phyloP scores from a whole-genome alignment of 768 basidiomycete genomes.

The Podaxis sp. region DNA sequence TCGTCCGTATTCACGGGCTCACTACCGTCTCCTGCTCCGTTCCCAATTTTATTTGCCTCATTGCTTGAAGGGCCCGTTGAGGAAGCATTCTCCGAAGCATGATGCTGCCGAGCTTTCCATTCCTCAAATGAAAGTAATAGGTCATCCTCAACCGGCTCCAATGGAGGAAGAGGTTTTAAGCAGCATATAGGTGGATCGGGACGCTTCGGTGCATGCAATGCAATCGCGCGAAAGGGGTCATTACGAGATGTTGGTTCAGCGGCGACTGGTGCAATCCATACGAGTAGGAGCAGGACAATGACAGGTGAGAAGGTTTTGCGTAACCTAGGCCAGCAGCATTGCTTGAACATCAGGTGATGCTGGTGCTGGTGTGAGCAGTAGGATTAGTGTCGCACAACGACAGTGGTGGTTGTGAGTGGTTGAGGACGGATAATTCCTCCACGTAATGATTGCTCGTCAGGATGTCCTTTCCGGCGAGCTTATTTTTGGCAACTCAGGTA shows the following conservation, averaged over 20 bases:
- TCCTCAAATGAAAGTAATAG: constrained; percentile 80
- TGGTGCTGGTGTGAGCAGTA: not conserved
- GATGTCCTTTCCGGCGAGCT: not conserved
- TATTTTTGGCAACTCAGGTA: constrained; percentile 5
- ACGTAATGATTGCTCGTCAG: constrained; percentile 1
- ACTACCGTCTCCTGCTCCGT: constrained; percentile 5
- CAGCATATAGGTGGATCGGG: constrained; percentile 66
- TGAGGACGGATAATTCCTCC: not conserved
- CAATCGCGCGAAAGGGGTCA: constrained; percentile 60
- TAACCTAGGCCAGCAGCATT: constrained; percentile 2
- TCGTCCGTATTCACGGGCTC: constrained; percentile 12
- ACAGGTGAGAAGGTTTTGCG: constrained; percentile 4
- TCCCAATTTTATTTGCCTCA: constrained; percentile 4
- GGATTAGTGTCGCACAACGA: not conserved
- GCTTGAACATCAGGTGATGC: not conserved
- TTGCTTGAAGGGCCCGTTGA: constrained; percentile 18
- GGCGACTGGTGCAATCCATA: constrained; percentile 26
- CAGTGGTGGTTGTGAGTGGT: not conserved
- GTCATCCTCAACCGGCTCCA: constrained; percentile 53
- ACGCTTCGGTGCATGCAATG: constrained; percentile 39
- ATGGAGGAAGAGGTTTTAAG: constrained; percentile 48
- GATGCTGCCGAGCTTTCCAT: constrained; percentile 72
- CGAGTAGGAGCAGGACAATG: constrained; percentile 7
- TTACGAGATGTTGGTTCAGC: constrained; percentile 35
- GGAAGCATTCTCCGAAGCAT: constrained; percentile 26